A percentile compares a stretch with the other conserved stretches of the same genome.
These are phyloP conservation scores for Allantophomopsis cytisporea DNA, from an alignment of 2,329 filamentous ascomycete genomes.

Conservation along the genomic window DNA sequence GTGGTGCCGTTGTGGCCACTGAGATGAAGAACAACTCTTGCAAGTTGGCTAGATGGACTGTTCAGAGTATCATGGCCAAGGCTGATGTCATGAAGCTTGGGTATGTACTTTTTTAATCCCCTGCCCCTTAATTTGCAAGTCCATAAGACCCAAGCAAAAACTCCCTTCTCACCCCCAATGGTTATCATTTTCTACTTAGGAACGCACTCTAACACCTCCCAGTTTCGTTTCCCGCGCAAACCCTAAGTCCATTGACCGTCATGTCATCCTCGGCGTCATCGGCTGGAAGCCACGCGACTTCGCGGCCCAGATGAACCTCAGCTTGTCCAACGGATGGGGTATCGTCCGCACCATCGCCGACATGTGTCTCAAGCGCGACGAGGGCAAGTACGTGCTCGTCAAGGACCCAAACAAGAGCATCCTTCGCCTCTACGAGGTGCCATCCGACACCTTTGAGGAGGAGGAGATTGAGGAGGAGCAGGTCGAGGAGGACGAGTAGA, in stretches of 20 bases:
- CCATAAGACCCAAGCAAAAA: no score
- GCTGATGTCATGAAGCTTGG: slow-evolving; percentile 99
- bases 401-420: slow-evolving; percentile 97
- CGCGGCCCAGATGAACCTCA: slow-evolving; percentile 94
- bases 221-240: slow-evolving; percentile 93
- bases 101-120: slow-evolving; percentile 34
- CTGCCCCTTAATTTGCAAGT: neutral
- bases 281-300: slow-evolving; percentile 98
- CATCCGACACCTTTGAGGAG: slow-evolving; percentile 75
- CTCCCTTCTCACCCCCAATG: neutral
- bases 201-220: slow-evolving; percentile 10
- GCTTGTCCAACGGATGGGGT: slow-evolving; percentile 94
- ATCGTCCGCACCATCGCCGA: slow-evolving; percentile 97
- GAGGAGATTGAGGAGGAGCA: slow-evolving; percentile 36
- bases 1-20: slow-evolving; percentile 92
- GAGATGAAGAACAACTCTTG: slow-evolving; percentile 99
- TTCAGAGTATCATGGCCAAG: slow-evolving; percentile 90
- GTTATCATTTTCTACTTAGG: neutral
- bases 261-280: slow-evolving; percentile 88
- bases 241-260: slow-evolving; percentile 83
- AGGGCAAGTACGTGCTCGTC: slow-evolving; percentile 70
- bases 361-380: slow-evolving; percentile 68
- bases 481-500: slow-evolving; percentile 7
- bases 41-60: slow-evolving; percentile 96
- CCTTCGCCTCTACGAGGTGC: slow-evolving; percentile 85